Base-by-base conservation (phyloP, 2,329 filamentous ascomycete species). In the Coleophoma cylindrospora region DNA sequence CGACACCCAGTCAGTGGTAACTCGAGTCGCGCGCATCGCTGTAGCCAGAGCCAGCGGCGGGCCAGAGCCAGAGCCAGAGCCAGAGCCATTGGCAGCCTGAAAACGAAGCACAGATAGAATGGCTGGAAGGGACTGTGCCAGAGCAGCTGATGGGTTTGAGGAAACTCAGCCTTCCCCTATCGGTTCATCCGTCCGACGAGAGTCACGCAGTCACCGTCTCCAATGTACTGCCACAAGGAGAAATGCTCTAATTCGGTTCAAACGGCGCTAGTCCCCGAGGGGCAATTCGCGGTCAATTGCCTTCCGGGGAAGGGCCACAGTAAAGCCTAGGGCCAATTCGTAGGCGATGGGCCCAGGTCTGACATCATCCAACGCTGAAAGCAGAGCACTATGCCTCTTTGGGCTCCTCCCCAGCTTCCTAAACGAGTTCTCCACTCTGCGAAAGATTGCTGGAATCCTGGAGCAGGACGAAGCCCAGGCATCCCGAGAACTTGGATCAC, bases 401-500 rank as follows among this genome's bases (percentile, higher is more conserved):
- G 15, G 15, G 21, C 41, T 11, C 4, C 21, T 27, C 41, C 41
- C 15, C 13, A 14, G 15, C 36, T 38, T 14, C 36, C 36, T 9
- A 17, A 14, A 14, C 15, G 36, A 14, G 36, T n/a, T 17, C 36
- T 38, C 41, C 41, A 27, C 27, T 33, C 33, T 13, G 40, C 45
- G 27, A 27, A 8, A 27, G 27, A 27, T 27, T 27, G 27, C 9
- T 27, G 27, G 27, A 27, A 27, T 27, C 27, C 27, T 27, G 27
- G 27, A 27, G 27, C 27, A 27, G 27, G 27, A 27, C 27, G 27
- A 27, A 52, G 51, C 53, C 43, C 51, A 51, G 17, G 21, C 47
- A 54, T 51, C 56, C 56, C 56, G 54, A 55, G 47, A 21, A 47
- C 51, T 50, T 54, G 56, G 56, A 51, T 50, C 48, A 43, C 27